Conservation (phyloP, 805 yeast genomes). For the Wickerhamomyces hampshirensis region DNA sequence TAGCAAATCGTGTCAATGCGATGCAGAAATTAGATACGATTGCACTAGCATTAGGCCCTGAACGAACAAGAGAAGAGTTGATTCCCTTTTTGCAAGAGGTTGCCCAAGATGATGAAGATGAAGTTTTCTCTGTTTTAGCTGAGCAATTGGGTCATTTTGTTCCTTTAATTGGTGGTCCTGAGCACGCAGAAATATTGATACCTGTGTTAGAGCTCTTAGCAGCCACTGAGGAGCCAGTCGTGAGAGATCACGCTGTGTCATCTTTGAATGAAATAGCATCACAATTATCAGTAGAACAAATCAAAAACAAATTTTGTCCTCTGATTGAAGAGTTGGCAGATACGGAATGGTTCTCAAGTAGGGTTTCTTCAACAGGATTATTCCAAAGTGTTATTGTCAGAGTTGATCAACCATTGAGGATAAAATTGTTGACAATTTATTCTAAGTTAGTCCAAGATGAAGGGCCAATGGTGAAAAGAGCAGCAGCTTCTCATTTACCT, state of each 20-base stretch:
- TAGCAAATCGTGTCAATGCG: slow-evolving; percentile 87
- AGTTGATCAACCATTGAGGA: slow-evolving; percentile 51
- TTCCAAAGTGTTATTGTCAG: slow-evolving; percentile 64
- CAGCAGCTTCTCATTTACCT: slow-evolving; percentile 86
- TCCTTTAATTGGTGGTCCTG: slow-evolving; percentile 83
- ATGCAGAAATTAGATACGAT: slow-evolving; percentile 93
- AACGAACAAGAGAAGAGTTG: slow-evolving; percentile 83
- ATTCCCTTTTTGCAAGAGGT: slow-evolving; percentile 83
- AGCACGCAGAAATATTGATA: slow-evolving; percentile 52
- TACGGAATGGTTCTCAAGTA: slow-evolving; percentile 92
- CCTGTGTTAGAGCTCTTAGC: slow-evolving; percentile 74
- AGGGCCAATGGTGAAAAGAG: slow-evolving; percentile 96
- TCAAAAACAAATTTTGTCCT: slow-evolving; percentile 64
- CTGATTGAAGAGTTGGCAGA: slow-evolving; percentile 72
- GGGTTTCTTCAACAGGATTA: slow-evolving; percentile 88
- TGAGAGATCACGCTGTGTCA: slow-evolving; percentile 89
- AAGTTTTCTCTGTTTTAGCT: slow-evolving; percentile 90
- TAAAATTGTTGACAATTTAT: slow-evolving; percentile 61
- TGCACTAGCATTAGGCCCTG: slow-evolving; percentile 92
- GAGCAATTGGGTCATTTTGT: slow-evolving; percentile 84
- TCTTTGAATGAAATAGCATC: slow-evolving; percentile 70
- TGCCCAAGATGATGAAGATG: slow-evolving; percentile 97
- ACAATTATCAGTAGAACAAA: slow-evolving; percentile 58
- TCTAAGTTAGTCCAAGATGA: slow-evolving; percentile 78
- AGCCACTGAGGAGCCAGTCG: slow-evolving; percentile 93